Percentiles rank a stretch among this genome's conserved stretches.
phyloP scores from a whole-genome alignment of 192 early-diverging fungal genomes.

The Chytriomyces sp. region DNA sequence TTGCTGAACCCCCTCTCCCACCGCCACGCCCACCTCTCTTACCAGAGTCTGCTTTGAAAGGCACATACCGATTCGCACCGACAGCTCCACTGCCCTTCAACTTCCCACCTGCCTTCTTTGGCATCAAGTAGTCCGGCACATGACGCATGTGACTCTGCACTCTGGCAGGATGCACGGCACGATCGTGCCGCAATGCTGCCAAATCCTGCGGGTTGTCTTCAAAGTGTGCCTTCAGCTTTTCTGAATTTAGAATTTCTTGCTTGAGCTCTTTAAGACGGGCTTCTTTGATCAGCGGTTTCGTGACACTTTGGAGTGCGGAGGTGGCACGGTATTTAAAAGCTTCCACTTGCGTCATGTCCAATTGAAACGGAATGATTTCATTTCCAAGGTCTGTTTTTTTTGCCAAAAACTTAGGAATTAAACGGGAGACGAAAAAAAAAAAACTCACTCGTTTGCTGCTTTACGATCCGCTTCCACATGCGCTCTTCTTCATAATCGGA shows the following conservation, averaged over 20 bases:
- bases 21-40: slow-evolving; percentile 27
- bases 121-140: slow-evolving; percentile 91
- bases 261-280: slow-evolving; percentile 95
- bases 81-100: slow-evolving; percentile 4
- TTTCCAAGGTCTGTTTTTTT: slow-evolving; percentile 34
- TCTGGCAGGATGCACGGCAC: slow-evolving; percentile 78
- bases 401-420: slow-evolving; percentile 3
- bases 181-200: slow-evolving; percentile 89
- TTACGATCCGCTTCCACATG: slow-evolving; percentile 76
- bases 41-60: slow-evolving; percentile 38
- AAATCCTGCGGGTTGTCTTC: slow-evolving; percentile 95
- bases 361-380: slow-evolving; percentile 77
- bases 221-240: slow-evolving; percentile 96
- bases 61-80: slow-evolving; percentile 31
- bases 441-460: slow-evolving; percentile 65
- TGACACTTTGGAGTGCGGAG: slow-evolving; percentile 84
- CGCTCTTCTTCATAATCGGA: slow-evolving; percentile 65
- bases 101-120: slow-evolving; percentile 54
- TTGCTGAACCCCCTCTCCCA: slow-evolving; percentile 24
- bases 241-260: slow-evolving; percentile 92
- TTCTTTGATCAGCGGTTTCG: slow-evolving; percentile 77
- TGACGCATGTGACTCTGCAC: slow-evolving; percentile 91
- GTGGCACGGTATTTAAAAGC: slow-evolving; percentile 90
- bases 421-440: background rate
- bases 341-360: slow-evolving; percentile 87